A percentile compares a stretch with the other conserved stretches of the same genome.
phyloP scores from a whole-genome alignment of 306 rosid genomes.

The Medicago ruthenica region DNA sequence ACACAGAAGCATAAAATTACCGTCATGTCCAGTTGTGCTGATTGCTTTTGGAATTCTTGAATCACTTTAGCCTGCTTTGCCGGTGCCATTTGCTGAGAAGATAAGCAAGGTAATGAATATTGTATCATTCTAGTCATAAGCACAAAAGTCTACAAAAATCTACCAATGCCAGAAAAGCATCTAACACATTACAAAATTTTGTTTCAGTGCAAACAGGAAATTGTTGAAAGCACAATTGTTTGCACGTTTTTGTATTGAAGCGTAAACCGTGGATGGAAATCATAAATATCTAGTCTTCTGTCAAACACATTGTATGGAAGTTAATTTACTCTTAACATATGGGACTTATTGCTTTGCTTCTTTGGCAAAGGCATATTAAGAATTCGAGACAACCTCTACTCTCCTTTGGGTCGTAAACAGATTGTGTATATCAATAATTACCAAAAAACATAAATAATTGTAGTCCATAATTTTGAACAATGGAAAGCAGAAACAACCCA shows the following conservation, averaged over 20 bases:
- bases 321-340: conserved; percentile 9
- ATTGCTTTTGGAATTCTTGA: conserved; percentile 85
- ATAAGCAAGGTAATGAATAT: conserved; percentile 37
- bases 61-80: conserved; percentile 94
- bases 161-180: neutral
- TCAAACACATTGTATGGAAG: conserved; percentile 5
- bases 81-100: conserved; percentile 93
- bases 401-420: neutral
- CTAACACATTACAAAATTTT: neutral
- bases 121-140: neutral
- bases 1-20: conserved; percentile 54
- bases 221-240: conserved; percentile 5
- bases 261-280: conserved; percentile 2
- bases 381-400: neutral
- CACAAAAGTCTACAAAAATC: conserved; percentile 9
- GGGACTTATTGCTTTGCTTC: conserved; percentile 4
- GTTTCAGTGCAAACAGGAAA: conserved; percentile 10
- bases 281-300: neutral
- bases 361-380: neutral
- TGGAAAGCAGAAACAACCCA: conserved; percentile 21
- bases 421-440: conserved; percentile 21
- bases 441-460: neutral
- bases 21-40: conserved; percentile 98
- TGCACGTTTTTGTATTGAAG: neutral
- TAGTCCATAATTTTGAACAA: conserved; percentile 18